Percentiles rank a stretch among this genome's conserved stretches.
phyloP scores from a whole-genome alignment of 2,329 filamentous ascomycete species.

The Alternaria sp. region DNA sequence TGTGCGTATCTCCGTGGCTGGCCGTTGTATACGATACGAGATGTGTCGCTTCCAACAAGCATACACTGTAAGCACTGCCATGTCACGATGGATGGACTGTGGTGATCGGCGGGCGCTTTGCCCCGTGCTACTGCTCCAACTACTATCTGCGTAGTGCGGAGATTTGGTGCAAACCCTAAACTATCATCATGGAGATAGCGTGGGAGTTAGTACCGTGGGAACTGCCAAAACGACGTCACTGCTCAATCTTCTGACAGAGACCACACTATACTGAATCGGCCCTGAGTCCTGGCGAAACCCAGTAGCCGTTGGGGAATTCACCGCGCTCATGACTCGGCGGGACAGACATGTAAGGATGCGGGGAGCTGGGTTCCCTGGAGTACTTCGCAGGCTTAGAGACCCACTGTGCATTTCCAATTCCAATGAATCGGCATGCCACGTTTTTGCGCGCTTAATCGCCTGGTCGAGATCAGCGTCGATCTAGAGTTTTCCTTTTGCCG shows the following conservation, averaged over 20 bases:
- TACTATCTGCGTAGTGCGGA: neutral
- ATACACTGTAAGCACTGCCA: neutral
- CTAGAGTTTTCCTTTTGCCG: neutral
- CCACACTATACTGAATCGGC: neutral
- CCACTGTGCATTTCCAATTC: neutral
- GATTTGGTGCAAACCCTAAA: neutral
- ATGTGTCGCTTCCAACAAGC: neutral
- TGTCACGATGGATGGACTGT: neutral
- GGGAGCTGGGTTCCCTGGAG: neutral
- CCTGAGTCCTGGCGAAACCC: neutral
- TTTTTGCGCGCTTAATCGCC: slow-evolving; percentile 2
- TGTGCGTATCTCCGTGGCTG: neutral
- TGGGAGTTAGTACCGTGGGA: neutral
- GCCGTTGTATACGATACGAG: neutral
- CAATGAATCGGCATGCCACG: slow-evolving; percentile 1
- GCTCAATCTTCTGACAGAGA: neutral
- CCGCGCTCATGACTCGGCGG: neutral
- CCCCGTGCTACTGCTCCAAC: neutral
- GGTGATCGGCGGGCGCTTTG: neutral
- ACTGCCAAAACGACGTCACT: neutral
- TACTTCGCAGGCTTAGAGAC: neutral
- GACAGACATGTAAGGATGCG: neutral
- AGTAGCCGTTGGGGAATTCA: neutral
- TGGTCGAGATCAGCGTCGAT: neutral
- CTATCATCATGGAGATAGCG: neutral